Evolutionary conservation across 441 rosid genomes (phyloP), one percentile per base, ranked within the genome.

Genomic region (Pelargonium myrrhifolium): DNA sequence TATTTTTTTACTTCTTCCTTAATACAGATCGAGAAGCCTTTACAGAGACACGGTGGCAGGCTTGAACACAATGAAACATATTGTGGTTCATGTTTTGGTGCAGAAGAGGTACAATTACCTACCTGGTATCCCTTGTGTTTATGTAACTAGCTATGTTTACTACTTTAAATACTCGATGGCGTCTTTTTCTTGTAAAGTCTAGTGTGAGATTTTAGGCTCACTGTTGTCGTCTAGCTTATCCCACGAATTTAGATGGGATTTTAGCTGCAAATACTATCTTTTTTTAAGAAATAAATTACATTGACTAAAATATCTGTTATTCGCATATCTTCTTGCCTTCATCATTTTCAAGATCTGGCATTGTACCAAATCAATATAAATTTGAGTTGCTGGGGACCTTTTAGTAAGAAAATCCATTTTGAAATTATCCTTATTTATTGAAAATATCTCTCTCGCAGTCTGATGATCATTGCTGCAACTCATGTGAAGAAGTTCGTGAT

Each of bases 1-100:
- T 56, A 56, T n/a, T 7, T 56, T 56, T 56, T 9, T 56, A 37
- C 43, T 28, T 31, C 21, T 22, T 74, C 67, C 39, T 65, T 68
- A 31, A 75, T 81, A 65, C 84, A 89, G 97, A 86, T 91, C 75
- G 99, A 94, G 39, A 91, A 86, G 17, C 96, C 99, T 61, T 77
- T 91, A 73, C 97, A 94, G 80, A 87, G 79, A 78, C 99, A 94
- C 79, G 97, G 97, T 77, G 97, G 97, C 47, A 84, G 97, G 87
- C 87, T 94, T 64, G 97, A 83, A 81, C 97, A 89, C 74, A 94
- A 92, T 64, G 96, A 92, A 75, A 94, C 97, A 12, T 94, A 88
- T 64, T 89, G 99, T 72, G 96, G 98, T 66, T 94, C 98, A 64
- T 92, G 97, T 73, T 92, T 81, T 78, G 98, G 99, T 68, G 90